A percentile compares a stretch with the other conserved stretches of the same genome.
phyloP scores from a whole-genome alignment of 768 basidiomycete genomes.

The Suillus subaureus region DNA sequence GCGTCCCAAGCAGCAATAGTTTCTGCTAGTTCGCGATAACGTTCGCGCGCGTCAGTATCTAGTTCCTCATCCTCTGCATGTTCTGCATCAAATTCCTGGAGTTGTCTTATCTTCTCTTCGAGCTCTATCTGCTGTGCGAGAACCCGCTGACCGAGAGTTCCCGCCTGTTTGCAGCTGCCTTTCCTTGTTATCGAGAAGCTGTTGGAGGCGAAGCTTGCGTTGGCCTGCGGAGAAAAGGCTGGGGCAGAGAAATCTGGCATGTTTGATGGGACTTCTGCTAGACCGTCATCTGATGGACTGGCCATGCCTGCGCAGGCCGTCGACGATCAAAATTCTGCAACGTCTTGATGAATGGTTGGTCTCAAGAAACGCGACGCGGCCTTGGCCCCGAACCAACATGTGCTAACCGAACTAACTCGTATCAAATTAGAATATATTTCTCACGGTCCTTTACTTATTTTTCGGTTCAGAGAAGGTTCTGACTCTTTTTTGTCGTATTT shows the following conservation, averaged over 20 bases:
- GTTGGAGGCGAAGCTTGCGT: conserved; percentile 63
- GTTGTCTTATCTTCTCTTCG: conserved; percentile 81
- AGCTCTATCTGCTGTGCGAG: conserved; percentile 93
- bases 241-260: conserved; percentile 46
- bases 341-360: conserved; percentile 15
- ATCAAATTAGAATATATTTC: conserved; percentile 1
- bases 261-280: conserved; percentile 31
- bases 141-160: conserved; percentile 90
- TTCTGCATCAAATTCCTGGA: conserved; percentile 72
- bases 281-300: conserved; percentile 41
- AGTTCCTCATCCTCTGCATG: conserved; percentile 65
- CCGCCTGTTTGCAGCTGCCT: conserved; percentile 90
- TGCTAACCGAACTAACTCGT: not conserved
- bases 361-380: conserved; percentile 5
- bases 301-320: conserved; percentile 38
- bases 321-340: conserved; percentile 10
- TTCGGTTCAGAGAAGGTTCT: not conserved
- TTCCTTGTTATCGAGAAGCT: conserved; percentile 87
- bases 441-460: not conserved
- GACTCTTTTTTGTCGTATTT: not conserved
- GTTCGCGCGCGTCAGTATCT: conserved; percentile 67
- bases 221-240: conserved; percentile 53
- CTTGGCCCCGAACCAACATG: conserved; percentile 5
- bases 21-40: conserved; percentile 76
- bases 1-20: conserved; percentile 76